phyloP scores from a whole-genome alignment of 2,329 filamentous ascomycete species.

The Huntiella moniliformis region DNA sequence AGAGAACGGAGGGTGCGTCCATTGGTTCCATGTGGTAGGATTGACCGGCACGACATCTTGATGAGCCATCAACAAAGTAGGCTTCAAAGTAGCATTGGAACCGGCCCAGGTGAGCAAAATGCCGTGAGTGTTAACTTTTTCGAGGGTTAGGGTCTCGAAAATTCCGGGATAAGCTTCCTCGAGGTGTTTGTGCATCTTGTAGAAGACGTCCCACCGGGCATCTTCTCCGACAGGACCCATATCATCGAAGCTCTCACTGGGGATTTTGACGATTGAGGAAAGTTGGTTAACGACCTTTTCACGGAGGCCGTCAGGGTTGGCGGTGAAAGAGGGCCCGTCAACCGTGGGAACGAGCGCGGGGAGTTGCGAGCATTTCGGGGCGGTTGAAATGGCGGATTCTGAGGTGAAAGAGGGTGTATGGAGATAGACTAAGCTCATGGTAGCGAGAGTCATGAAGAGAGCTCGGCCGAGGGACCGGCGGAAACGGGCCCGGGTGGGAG shows the following conservation, averaged over 20 bases:
- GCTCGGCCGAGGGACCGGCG: neutral
- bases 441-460: neutral
- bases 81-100: conserved; percentile 28
- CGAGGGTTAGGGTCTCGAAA: conserved; percentile 27
- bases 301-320: conserved; percentile 18
- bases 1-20: conserved; percentile 42
- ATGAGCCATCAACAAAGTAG: conserved; percentile 41
- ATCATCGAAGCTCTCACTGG: conserved; percentile 36
- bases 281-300: conserved; percentile 20
- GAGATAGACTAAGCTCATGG: neutral
- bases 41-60: conserved; percentile 45
- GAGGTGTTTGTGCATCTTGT: conserved; percentile 32
- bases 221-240: conserved; percentile 35
- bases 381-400: neutral
- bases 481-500: neutral
- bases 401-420: neutral
- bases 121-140: conserved; percentile 40
- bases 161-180: conserved; percentile 31
- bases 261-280: conserved; percentile 31
- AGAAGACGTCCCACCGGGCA: conserved; percentile 38
- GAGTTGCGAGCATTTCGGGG: conserved; percentile 18
- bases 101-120: conserved; percentile 40
- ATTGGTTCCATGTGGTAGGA: conserved; percentile 28
- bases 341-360: conserved; percentile 18
- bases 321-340: conserved; percentile 15